Evolutionary conservation across 2,329 filamentous ascomycete species (phyloP).

Genomic region (Lasiodiplodia gonubiensis): DNA sequence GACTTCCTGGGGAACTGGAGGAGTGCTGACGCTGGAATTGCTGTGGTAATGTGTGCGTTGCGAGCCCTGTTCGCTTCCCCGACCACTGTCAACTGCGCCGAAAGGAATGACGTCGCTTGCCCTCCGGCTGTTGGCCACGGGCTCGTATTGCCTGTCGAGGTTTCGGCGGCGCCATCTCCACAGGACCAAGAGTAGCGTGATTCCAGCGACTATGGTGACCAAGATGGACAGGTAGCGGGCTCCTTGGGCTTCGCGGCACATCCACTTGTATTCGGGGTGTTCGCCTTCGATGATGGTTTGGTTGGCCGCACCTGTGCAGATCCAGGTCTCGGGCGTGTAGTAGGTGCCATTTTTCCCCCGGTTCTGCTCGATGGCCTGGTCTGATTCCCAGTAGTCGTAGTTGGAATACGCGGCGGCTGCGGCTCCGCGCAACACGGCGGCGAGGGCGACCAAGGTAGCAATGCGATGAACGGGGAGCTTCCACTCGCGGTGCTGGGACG

Average conservation of each 20-base stretch:
- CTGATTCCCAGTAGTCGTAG: slow-evolving; percentile 12
- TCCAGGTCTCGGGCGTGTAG: slow-evolving; percentile 16
- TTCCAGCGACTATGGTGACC: neutral
- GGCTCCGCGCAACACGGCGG: slow-evolving; percentile 11
- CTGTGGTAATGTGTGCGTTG: neutral
- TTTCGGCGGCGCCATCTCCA: slow-evolving; percentile 19
- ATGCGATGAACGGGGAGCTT: slow-evolving; percentile 17
- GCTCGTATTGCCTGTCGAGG: slow-evolving; percentile 10
- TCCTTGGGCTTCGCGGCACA: slow-evolving; percentile 17
- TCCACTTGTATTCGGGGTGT: slow-evolving; percentile 6
- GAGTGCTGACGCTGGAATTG: neutral
- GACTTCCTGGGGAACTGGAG: neutral
- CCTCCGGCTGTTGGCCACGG: neutral
- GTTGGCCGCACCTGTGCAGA: slow-evolving; percentile 8
- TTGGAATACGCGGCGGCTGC: slow-evolving; percentile 5
- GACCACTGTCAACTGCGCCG: neutral
- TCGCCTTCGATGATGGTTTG: slow-evolving; percentile 1
- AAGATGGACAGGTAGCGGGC: slow-evolving; percentile 15
- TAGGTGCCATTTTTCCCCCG: neutral
- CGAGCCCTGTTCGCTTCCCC: neutral
- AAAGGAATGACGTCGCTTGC: neutral
- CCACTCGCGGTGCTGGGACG: neutral
- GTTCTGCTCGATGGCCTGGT: slow-evolving; percentile 12
- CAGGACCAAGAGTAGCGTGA: slow-evolving; percentile 5
- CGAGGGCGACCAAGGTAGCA: neutral